Evolutionary conservation across 768 basidiomycete species (phyloP).

Genomic region (Hemileccinum rubropunctum): DNA sequence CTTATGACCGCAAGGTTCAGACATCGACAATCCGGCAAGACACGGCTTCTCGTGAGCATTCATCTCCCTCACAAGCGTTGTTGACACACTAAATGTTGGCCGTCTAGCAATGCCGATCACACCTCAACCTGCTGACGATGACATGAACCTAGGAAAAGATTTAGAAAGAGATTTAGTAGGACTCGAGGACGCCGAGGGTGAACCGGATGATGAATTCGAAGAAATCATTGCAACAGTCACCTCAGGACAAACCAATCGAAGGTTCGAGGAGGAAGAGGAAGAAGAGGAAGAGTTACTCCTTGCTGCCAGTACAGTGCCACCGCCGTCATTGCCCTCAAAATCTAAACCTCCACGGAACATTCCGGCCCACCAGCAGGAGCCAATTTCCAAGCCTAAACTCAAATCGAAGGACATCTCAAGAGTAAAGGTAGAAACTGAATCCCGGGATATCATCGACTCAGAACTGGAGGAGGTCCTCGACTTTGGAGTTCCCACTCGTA

Average conservation of each 20-base stretch:
- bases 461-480: constrained; percentile 45
- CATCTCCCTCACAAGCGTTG: not conserved
- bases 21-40: constrained; percentile 18
- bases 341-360: constrained; percentile 29
- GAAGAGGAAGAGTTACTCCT: constrained; percentile 35
- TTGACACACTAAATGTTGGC: constrained; percentile 3
- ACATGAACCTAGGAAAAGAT: constrained; percentile 28
- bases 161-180: constrained; percentile 26
- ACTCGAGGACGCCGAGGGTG: constrained; percentile 37
- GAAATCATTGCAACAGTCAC: constrained; percentile 35
- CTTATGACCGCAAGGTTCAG: constrained; percentile 46
- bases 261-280: constrained; percentile 23
- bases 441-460: constrained; percentile 22
- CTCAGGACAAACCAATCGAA: constrained; percentile 30
- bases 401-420: constrained; percentile 24
- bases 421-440: constrained; percentile 20
- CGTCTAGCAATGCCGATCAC: constrained; percentile 18
- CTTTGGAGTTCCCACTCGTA: constrained; percentile 46
- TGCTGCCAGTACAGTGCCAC: constrained; percentile 14
- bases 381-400: constrained; percentile 24
- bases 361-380: constrained; percentile 23
- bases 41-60: constrained; percentile 23
- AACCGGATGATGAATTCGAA: constrained; percentile 45
- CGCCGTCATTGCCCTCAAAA: constrained; percentile 30
- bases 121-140: constrained; percentile 26